phyloP scores from a whole-genome alignment of 1,284 basidiomycete species.

The Malassezia caprae region DNA sequence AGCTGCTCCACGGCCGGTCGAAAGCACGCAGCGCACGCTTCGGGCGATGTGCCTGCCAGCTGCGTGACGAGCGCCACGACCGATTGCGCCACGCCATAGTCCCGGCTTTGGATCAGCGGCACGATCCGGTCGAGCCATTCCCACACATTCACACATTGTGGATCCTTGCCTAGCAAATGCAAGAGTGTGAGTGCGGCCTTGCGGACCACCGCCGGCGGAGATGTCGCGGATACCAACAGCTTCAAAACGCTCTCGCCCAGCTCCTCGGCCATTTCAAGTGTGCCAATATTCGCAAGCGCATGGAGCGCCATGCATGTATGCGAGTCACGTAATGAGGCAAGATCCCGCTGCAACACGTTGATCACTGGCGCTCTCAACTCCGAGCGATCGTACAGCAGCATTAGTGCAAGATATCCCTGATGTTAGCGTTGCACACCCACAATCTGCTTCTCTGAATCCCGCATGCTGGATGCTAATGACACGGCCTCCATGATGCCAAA shows the following conservation, averaged over 20 bases:
- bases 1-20: conserved; percentile 85
- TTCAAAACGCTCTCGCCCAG: conserved; percentile 86
- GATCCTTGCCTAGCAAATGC: conserved; percentile 87
- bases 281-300: conserved; percentile 94
- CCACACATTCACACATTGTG: conserved; percentile 76
- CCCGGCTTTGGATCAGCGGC: conserved; percentile 82
- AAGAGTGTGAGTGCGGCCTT: conserved; percentile 92
- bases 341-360: conserved; percentile 93
- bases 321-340: conserved; percentile 87
- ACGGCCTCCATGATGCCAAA: conserved; percentile 99
- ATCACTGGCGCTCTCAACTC: conserved; percentile 90
- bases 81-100: conserved; percentile 82
- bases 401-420: conserved; percentile 92
- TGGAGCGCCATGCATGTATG: conserved; percentile 94
- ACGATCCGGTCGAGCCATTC: conserved; percentile 95
- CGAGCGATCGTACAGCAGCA: conserved; percentile 93
- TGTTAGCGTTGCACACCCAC: conserved; percentile 53
- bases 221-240: conserved; percentile 88
- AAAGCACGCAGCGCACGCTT: conserved; percentile 80
- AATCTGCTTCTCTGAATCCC: conserved; percentile 99
- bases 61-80: conserved; percentile 89
- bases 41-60: conserved; percentile 82
- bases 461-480: conserved; percentile 86
- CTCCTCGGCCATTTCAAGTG: conserved; percentile 95
- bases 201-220: conserved; percentile 89